Percentiles rank a stretch among this genome's conserved stretches.
Conservation (phyloP, 768 basidiomycete genomes). For the Termitomyces sp. region DNA sequence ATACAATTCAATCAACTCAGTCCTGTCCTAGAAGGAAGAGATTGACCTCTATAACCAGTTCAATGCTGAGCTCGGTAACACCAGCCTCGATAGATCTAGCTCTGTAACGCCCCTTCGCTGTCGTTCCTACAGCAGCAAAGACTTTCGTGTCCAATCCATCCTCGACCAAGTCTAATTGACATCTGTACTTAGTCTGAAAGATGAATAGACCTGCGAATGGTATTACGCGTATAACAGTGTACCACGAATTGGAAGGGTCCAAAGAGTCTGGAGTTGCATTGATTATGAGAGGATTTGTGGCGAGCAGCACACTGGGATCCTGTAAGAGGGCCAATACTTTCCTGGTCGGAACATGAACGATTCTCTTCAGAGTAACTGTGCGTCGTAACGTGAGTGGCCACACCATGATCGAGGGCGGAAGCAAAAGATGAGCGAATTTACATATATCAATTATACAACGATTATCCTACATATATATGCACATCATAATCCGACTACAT, state of each 20-base stretch:
- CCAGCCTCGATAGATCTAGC: slow-evolving; percentile 10
- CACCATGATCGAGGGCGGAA: slow-evolving; percentile 12
- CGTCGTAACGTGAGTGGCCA: slow-evolving; percentile 28
- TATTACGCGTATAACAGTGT: slow-evolving; percentile 25
- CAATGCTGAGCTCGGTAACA: slow-evolving; percentile 20
- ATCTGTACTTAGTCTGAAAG: slow-evolving; percentile 21
- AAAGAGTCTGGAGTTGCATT: slow-evolving; percentile 18
- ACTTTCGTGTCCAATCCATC: slow-evolving; percentile 21
- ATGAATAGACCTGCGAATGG: slow-evolving; percentile 19
- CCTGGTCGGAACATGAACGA: slow-evolving; percentile 15
- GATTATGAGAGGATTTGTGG: slow-evolving; percentile 25
- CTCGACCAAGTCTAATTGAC: slow-evolving; percentile 13
- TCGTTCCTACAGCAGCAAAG: slow-evolving; percentile 21
- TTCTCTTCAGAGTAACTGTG: slow-evolving; percentile 18
- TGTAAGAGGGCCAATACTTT: slow-evolving; percentile 24
- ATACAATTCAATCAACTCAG: neutral
- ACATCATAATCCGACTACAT: slow-evolving; percentile 1
- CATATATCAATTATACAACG: slow-evolving; percentile 4
- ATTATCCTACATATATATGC: slow-evolving; percentile 3
- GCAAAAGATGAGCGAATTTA: neutral
- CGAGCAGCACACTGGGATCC: slow-evolving; percentile 23
- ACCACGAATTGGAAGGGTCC: slow-evolving; percentile 16
- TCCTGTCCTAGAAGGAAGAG: neutral
- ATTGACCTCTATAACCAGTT: slow-evolving; percentile 23
- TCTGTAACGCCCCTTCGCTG: slow-evolving; percentile 12